Conservation (phyloP, 2,329 filamentous ascomycete genomes). For the Graphiopsis chlorocephala region DNA sequence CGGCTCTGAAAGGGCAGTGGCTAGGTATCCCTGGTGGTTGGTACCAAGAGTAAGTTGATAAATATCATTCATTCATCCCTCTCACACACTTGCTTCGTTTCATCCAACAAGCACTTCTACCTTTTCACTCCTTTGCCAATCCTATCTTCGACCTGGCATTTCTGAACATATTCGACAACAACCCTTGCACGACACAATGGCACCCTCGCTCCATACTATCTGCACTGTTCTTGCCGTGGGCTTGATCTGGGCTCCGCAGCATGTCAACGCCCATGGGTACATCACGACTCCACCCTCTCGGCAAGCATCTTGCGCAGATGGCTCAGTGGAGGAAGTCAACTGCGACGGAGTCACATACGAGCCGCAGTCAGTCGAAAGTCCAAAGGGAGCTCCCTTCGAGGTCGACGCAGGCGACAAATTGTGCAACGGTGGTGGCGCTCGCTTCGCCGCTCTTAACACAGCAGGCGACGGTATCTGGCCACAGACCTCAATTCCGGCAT, state of each 20-base stretch:
- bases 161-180: background rate
- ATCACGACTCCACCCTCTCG: conserved; percentile 11
- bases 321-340: conserved; percentile 8
- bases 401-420: background rate
- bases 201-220: background rate
- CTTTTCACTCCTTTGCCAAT: background rate
- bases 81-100: background rate
- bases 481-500: conserved; percentile 2
- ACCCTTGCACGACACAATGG: background rate
- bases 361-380: conserved; percentile 12
- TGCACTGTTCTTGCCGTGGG: background rate
- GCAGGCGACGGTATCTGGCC: conserved; percentile 9
- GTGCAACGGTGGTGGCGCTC: conserved; percentile 7
- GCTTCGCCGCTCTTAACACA: conserved; percentile 6
- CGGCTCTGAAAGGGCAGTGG: conserved; percentile 1
- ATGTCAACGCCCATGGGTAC: conserved; percentile 10
- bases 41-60: conserved; percentile 11
- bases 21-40: conserved; percentile 7
- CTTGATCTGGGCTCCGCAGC: background rate
- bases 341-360: conserved; percentile 13
- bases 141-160: background rate
- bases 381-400: conserved; percentile 14
- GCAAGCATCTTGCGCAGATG: conserved; percentile 10
- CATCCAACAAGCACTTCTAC: background rate
- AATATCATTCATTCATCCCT: background rate